Percentiles rank a stretch among this genome's conserved stretches.
Conservation (phyloP, 441 rosid species). For the Cnidoscolus chayamansa region DNA sequence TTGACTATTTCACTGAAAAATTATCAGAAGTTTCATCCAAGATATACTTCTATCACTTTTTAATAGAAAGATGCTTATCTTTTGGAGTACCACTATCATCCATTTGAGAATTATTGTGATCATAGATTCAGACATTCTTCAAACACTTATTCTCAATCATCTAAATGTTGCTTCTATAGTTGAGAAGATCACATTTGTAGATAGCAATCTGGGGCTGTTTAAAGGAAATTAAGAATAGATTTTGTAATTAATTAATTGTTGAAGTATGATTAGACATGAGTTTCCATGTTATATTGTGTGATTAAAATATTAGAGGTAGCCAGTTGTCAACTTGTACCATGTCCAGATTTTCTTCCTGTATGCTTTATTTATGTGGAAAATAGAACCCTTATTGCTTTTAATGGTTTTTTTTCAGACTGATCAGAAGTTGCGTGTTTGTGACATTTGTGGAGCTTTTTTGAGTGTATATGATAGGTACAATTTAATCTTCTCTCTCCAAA, state of each 20-base stretch:
- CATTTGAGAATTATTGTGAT: background rate
- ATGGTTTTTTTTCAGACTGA: conserved; percentile 67
- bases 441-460: conserved; percentile 98
- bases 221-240: background rate
- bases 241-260: background rate
- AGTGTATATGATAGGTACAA: conserved; percentile 97
- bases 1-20: background rate
- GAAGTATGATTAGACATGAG: background rate
- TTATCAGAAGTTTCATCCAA: background rate
- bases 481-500: conserved; percentile 27
- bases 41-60: background rate
- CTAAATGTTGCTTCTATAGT: background rate
- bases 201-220: background rate
- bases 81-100: background rate
- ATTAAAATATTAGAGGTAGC: background rate
- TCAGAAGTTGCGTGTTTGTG: conserved; percentile 98
- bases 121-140: background rate
- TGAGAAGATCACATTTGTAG: background rate
- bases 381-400: conserved; percentile 1
- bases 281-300: background rate
- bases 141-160: background rate
- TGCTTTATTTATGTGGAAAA: background rate
- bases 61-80: background rate
- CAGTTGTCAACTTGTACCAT: background rate
- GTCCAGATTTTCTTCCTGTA: background rate